Evolutionary conservation across 2,329 filamentous ascomycete genomes (phyloP).

Genomic region (Bipolaris sorokiniana): DNA sequence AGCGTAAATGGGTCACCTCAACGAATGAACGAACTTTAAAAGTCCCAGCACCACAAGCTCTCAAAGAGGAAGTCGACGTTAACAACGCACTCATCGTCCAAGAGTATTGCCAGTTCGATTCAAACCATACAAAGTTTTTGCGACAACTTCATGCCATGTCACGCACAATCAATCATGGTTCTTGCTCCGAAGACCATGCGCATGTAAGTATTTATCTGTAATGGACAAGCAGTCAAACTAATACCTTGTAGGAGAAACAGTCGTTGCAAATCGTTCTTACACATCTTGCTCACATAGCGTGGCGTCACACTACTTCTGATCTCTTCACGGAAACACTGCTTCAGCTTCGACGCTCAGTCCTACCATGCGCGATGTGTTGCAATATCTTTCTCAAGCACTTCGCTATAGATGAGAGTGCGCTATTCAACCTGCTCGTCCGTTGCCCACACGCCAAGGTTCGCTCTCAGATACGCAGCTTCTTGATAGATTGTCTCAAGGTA

Average conservation of each 20-base stretch:
- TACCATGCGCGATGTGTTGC: slow-evolving; percentile 60
- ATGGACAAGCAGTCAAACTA: neutral
- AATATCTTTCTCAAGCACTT: slow-evolving; percentile 68
- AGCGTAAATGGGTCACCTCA: slow-evolving; percentile 49
- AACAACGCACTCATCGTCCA: slow-evolving; percentile 78
- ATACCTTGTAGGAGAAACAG: slow-evolving; percentile 50
- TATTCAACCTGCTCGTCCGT: slow-evolving; percentile 66
- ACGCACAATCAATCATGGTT: slow-evolving; percentile 55
- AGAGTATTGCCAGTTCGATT: slow-evolving; percentile 80
- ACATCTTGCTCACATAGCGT: slow-evolving; percentile 77
- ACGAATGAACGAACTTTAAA: slow-evolving; percentile 53
- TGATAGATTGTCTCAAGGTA: slow-evolving; percentile 40
- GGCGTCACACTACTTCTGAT: slow-evolving; percentile 71
- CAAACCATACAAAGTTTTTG: slow-evolving; percentile 71
- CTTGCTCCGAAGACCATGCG: slow-evolving; percentile 57
- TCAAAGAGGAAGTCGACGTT: slow-evolving; percentile 64
- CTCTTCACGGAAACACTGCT: slow-evolving; percentile 65
- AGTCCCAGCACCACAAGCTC: slow-evolving; percentile 52
- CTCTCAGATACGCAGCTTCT: slow-evolving; percentile 33
- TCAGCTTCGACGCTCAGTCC: slow-evolving; percentile 61
- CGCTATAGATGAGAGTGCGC: slow-evolving; percentile 58
- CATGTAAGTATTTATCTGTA: slow-evolving; percentile 15
- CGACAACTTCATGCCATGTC: slow-evolving; percentile 65
- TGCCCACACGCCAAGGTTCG: slow-evolving; percentile 40
- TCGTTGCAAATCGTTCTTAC: slow-evolving; percentile 64